Percentiles rank a stretch among this genome's conserved stretches.
Conservation (phyloP, 805 yeast species). For the Candida michaelii region DNA sequence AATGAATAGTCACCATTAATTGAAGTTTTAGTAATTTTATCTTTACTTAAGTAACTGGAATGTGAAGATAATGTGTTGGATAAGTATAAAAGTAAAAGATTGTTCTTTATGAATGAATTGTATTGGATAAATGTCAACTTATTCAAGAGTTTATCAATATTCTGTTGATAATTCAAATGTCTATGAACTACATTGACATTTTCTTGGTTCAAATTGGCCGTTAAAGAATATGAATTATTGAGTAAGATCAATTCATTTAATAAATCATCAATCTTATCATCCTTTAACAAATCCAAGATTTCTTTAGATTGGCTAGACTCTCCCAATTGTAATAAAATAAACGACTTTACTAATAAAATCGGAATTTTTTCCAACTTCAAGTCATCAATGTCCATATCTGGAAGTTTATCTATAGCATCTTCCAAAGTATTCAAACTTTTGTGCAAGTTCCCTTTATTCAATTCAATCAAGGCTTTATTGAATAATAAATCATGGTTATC, state of each 20-base stretch:
- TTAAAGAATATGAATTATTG: constrained; percentile 43
- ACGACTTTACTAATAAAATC: constrained; percentile 60
- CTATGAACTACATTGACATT: constrained; percentile 34
- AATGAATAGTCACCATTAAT: constrained; percentile 32
- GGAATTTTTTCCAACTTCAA: constrained; percentile 63
- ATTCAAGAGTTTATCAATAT: constrained; percentile 33
- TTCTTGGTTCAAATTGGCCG: constrained; percentile 11
- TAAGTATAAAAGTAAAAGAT: constrained; percentile 40
- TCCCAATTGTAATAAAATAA: constrained; percentile 42
- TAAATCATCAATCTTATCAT: constrained; percentile 32
- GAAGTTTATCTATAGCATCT: constrained; percentile 46
- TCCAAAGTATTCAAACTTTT: constrained; percentile 45
- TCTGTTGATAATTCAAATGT: constrained; percentile 34
- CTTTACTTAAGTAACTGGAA: constrained; percentile 22
- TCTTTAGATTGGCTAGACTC: constrained; percentile 30
- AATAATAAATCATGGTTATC: constrained; percentile 54
- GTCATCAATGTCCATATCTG: constrained; percentile 38
- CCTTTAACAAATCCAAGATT: constrained; percentile 30
- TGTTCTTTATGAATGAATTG: constrained; percentile 42
- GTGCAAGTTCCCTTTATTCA: constrained; percentile 40
- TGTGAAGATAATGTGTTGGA: constrained; percentile 35
- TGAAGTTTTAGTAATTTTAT: constrained; percentile 16
- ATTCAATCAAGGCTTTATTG: constrained; percentile 54
- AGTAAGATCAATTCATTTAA: constrained; percentile 41
- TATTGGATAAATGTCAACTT: constrained; percentile 39